Evolutionary conservation across 1,284 basidiomycete species (phyloP), one percentile per base, ranked within the genome.

Genomic region (Puccinia coronata): DNA sequence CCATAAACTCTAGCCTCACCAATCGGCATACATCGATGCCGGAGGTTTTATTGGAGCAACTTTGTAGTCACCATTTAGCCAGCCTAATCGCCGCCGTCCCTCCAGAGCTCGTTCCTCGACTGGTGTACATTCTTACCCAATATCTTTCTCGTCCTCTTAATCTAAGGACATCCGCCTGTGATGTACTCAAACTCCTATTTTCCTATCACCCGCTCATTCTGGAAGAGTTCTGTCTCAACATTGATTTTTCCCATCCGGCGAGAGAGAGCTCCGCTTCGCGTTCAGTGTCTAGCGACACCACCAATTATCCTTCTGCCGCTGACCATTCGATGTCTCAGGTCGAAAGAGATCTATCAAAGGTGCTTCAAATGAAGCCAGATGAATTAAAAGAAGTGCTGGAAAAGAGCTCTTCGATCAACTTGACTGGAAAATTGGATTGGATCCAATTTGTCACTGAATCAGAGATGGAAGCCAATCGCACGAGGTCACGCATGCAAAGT

Each of bases 121-220:
- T 80, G 51, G 78, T 80, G 39, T 80, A 80, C 57, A 70, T 80
- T 18, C 41, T 80, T 36, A 80, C 78, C 11, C 78, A 80, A 47
- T 80, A 80, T 53, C 57, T 80, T 28, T 73, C 70, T 34, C 47
- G 49, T 1, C 31, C 67, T 41, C n/a, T 25, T 20, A 61, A 61
- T n/a, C 36, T 80, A 14, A 47, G 70, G 25, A 61, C 55, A 63
- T 63, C 53, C 14, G 78, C 78, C 55, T 80, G 11, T 23, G 78
- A 80, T 53, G 55, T 72, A 23, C 78, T 80, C 28, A 80, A 80
- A 43, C 69, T 71, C 34, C 67, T 71, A 8, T 80, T 71, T 34
- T 61, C 57, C 3, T 80, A 55, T 73, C 57, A 71, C 31, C 78
- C 78, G 28, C 43, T 65, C 6, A 61, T 70, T 34, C 61, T 80